Base-by-base conservation (phyloP, 805 yeast species). In the Barnettozyma populi region DNA sequence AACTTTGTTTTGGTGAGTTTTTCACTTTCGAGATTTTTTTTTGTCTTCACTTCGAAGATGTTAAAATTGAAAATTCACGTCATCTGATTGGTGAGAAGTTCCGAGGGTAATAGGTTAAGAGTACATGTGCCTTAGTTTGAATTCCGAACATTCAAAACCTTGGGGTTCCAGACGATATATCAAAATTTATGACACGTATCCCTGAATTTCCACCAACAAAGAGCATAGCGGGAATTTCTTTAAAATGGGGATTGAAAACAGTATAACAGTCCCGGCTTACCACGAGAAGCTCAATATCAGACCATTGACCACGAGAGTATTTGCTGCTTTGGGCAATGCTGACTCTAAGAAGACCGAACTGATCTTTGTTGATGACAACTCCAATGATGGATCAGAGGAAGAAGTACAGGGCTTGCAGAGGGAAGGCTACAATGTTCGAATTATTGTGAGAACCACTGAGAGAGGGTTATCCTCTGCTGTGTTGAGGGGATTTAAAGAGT, bases 381-480 rank as follows among this genome's bases (percentile, higher is more conserved):
- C 78, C 19, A 64, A 68, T 43, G 79, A 74, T 57, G 79, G 79
- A 4, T 74, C 79, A 14, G 78, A 72, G 34, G 79, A 74, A 56
- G 78, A 73, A 52, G 79, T 74, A 31, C 76, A 72, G 47, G 62
- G 62, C 18, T 56, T 74, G 44, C 63, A 69, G 49, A 66, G 67
- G 44, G 69, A 71, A 53, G 78, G 78, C 16, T 74, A 68, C 65
- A 73, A 74, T 48, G 78, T 74, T 31, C 63, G 65, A 49, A 74
- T 74, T 49, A 73, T 73, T 47, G 79, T 74, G 20, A 70, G 79
- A 61, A 74, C 78, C 20, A 68, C 64, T 4, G 79, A 74, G 56
- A 69, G 78, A 56, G 79, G 79, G 19, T 60, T 74, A 27, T 71
- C 76, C 20, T 72, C 77, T 40, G 79, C 79, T 27, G 79, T 74